Base-by-base conservation (phyloP, 306 rosid species). In the Fagus sylvatica region DNA sequence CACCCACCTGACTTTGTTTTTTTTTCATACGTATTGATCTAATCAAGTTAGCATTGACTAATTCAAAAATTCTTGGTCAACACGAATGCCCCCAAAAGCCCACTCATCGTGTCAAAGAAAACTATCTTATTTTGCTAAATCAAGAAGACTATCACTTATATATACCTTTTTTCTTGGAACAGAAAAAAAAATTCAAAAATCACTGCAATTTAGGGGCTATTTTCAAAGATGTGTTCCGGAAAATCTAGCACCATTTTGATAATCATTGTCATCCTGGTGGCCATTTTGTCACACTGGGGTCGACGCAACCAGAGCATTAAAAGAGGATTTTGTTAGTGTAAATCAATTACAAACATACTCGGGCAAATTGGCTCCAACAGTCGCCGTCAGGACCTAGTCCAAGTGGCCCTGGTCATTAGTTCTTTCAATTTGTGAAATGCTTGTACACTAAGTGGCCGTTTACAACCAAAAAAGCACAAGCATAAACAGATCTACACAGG, bases 321-420 rank as follows among this genome's bases (percentile, higher is more conserved):
- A 84, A 0, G 78, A 72, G 61, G 85, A 74, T 40, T 79, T 82
- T 71, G 84, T 78, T 46, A 74, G 41, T 6, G 71, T 19, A 46
- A 80, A 78, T 66, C 60, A 86, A 56, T 81, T 74, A 4, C 73
- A 71, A n/a, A 56, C 79, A 37, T 59, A 57, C 15, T 64, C 85
- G 2, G 84, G 11, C 75, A 1, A 77, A 77, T 72, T 88, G 90
- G 92, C 64, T 88, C 12, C 85, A 80, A 48, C 78, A 85, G 22
- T 77, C 84, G 75, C 71, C 88, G 57, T 86, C 90, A 30, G 90
- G 92, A 51, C 90, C 92, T 55, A 88, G 92, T 70, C 88, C 85
- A 41, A 78, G 82, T 61, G 90, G 88, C 61, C 85, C 82, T 30
- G 92, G 92, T 53, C 92, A 88, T 71, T 83, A 78, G 10, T 39